Percentiles rank a stretch among this genome's conserved stretches.
These are phyloP conservation scores for Acephala macrosclerotiorum DNA, from an alignment of 2,329 filamentous ascomycete genomes.

Conservation along the genomic window DNA sequence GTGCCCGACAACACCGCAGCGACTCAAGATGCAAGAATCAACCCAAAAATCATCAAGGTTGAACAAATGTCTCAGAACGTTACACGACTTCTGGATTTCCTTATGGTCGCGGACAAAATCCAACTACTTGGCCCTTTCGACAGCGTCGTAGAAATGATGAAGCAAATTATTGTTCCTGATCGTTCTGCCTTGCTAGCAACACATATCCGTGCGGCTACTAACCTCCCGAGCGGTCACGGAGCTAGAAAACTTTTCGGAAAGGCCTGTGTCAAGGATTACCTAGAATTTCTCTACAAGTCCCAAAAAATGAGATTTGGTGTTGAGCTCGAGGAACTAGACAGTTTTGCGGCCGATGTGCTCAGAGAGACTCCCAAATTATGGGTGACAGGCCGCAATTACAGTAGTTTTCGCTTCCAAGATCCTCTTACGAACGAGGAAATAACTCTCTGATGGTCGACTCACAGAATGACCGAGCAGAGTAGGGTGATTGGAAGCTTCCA, in stretches of 20 bases:
- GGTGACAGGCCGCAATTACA: too few species aligned
- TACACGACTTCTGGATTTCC: conserved; percentile 19
- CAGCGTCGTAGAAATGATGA: conserved; percentile 6
- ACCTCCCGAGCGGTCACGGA: conserved; percentile 13
- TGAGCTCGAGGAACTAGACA: conserved; percentile 22
- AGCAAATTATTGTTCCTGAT: not conserved
- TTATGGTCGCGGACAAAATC: conserved; percentile 23
- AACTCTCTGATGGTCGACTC: too few species aligned
- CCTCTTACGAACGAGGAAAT: too few species aligned
- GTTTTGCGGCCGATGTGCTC: conserved; percentile 24
- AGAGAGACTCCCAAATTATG: too few species aligned
- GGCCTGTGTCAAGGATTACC: conserved; percentile 20
- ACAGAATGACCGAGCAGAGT: too few species aligned
- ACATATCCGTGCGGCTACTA: conserved; percentile 21
- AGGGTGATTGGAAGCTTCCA: too few species aligned
- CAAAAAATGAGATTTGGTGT: conserved; percentile 23
- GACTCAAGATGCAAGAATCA: too few species aligned
- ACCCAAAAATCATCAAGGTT: not conserved
- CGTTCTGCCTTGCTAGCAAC: conserved; percentile 4
- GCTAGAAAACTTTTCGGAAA: conserved; percentile 19
- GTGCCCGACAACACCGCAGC: too few species aligned
- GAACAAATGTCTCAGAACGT: conserved; percentile 9
- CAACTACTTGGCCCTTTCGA: conserved; percentile 23
- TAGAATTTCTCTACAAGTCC: not conserved
- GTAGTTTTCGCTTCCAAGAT: too few species aligned